Evolutionary conservation across 805 yeast genomes (phyloP).

Genomic region (Priceomyces melissophilus): DNA sequence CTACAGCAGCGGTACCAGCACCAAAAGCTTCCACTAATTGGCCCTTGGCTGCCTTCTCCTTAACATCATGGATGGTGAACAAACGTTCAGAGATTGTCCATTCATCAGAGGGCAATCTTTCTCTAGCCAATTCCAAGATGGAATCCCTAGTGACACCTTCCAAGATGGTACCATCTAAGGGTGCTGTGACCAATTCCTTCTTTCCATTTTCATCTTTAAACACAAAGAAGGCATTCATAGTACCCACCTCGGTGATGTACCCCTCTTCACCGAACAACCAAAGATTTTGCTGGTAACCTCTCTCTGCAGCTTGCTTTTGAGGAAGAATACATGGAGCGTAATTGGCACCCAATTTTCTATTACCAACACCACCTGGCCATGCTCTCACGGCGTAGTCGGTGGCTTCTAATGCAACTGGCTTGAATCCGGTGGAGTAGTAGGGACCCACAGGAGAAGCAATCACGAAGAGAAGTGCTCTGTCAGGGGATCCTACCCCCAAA

Average conservation of each 20-base stretch:
- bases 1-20: constrained; percentile 96
- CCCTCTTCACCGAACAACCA: constrained; percentile 93
- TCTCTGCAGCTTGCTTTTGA: constrained; percentile 80
- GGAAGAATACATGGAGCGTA: constrained; percentile 95
- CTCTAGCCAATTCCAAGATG: constrained; percentile 70
- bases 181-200: constrained; percentile 92
- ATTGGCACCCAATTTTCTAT: constrained; percentile 94
- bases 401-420: constrained; percentile 91
- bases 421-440: constrained; percentile 85
- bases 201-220: constrained; percentile 78
- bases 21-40: constrained; percentile 93
- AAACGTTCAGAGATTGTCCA: constrained; percentile 88
- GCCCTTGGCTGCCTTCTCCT: constrained; percentile 72
- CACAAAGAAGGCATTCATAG: constrained; percentile 92
- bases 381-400: constrained; percentile 96
- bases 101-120: constrained; percentile 66
- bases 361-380: constrained; percentile 99
- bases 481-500: constrained; percentile 83
- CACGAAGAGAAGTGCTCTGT: constrained; percentile 75
- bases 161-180: constrained; percentile 93
- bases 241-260: constrained; percentile 91
- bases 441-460: constrained; percentile 98
- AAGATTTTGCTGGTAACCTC: constrained; percentile 93
- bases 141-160: constrained; percentile 98
- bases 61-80: constrained; percentile 76